phyloP scores from a whole-genome alignment of 495 filamentous ascomycete species.

The Xylaria grammica region DNA sequence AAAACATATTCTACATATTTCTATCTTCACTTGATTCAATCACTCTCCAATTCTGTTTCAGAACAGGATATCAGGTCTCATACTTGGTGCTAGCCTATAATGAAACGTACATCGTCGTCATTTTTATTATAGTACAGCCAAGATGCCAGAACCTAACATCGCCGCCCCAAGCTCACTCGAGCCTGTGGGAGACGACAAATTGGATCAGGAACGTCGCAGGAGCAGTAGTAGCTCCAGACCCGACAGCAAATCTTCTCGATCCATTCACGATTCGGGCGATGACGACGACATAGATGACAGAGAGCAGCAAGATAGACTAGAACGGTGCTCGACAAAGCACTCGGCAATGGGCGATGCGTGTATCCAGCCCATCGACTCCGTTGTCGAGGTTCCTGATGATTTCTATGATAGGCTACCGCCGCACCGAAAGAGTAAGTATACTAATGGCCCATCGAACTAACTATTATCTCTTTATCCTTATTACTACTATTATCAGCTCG shows the following conservation, averaged over 20 bases:
- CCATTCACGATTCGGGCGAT: constrained; percentile 25
- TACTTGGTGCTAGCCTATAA: constrained; percentile 5
- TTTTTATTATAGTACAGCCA: not conserved
- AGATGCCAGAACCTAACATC: constrained; percentile 12
- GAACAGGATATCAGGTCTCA: not conserved
- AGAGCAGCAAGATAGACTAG: constrained; percentile 25
- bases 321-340: constrained; percentile 38
- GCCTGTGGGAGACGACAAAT: not conserved
- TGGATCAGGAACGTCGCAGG: not conserved
- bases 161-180: constrained; percentile 5
- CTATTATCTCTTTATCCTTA: too few relatives aligned
- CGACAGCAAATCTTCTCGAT: constrained; percentile 17
- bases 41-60: not conserved
- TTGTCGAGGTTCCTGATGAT: constrained; percentile 50
- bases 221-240: not conserved
- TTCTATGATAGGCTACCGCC: constrained; percentile 49
- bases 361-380: constrained; percentile 46
- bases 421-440: constrained; percentile 19
- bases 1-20: not conserved
- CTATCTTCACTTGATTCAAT: not conserved
- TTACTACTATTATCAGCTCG: too few relatives aligned
- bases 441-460: not conserved
- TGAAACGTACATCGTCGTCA: constrained; percentile 10
- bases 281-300: constrained; percentile 24
- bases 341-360: constrained; percentile 42